Percentiles rank a stretch among this genome's conserved stretches.
phyloP scores from a whole-genome alignment of 2,329 filamentous ascomycete genomes.

The Neoscytalidium dimidiatum region DNA sequence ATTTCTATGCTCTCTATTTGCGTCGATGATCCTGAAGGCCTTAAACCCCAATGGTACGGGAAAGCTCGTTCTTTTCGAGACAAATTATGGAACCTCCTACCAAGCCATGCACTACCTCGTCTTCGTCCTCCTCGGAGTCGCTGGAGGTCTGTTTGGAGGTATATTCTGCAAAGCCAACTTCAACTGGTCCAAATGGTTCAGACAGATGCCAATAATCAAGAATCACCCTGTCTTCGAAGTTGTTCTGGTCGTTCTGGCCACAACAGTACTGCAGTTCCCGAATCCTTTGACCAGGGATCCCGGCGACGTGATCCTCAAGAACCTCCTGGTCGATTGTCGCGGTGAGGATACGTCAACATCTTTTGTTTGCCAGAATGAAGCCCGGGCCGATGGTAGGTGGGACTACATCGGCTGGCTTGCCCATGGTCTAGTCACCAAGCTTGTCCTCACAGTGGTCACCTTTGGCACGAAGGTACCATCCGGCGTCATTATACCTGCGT shows the following conservation, averaged over 20 bases:
- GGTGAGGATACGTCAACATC: constrained; percentile 33
- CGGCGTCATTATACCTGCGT: constrained; percentile 62
- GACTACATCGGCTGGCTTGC: constrained; percentile 54
- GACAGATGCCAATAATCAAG: constrained; percentile 55
- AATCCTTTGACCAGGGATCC: constrained; percentile 58
- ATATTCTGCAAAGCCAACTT: constrained; percentile 62
- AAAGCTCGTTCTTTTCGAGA: constrained; percentile 63
- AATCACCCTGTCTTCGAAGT: constrained; percentile 59
- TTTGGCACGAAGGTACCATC: constrained; percentile 63
- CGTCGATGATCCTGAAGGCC: constrained; percentile 57
- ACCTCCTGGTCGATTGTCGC: constrained; percentile 58
- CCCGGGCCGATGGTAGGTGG: constrained; percentile 30
- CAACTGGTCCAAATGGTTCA: constrained; percentile 58
- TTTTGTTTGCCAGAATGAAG: constrained; percentile 57
- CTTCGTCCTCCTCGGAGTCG: constrained; percentile 58
- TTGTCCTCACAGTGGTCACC: constrained; percentile 59
- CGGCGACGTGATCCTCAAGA: constrained; percentile 59
- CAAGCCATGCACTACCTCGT: constrained; percentile 57
- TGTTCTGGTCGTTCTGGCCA: constrained; percentile 55
- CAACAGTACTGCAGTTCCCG: constrained; percentile 57
- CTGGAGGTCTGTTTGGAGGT: constrained; percentile 61
- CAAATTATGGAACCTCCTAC: constrained; percentile 60
- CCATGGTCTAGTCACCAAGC: constrained; percentile 57
- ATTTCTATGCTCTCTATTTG: constrained; percentile 59
- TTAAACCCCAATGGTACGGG: constrained; percentile 63